Conservation (phyloP, 1,284 basidiomycete species). For the Thelephora terrestris region DNA sequence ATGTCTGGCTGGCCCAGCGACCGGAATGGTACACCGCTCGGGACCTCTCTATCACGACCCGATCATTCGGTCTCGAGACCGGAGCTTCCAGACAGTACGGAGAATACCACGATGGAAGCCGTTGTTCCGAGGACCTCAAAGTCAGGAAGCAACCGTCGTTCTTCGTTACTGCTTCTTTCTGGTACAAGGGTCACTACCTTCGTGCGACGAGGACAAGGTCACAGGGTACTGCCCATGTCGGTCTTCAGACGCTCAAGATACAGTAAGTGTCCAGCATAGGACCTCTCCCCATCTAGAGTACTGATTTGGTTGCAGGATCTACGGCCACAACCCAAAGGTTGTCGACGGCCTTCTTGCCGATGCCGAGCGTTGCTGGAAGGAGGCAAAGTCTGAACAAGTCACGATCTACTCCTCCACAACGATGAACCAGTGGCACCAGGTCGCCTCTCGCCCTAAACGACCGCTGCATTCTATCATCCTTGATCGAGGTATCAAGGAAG, state of each 20-base stretch:
- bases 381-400: slow-evolving; percentile 42
- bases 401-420: slow-evolving; percentile 43
- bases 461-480: slow-evolving; percentile 55
- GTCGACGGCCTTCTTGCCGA: slow-evolving; percentile 44
- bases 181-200: slow-evolving; percentile 24
- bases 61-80: slow-evolving; percentile 14
- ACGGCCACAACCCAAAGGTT: slow-evolving; percentile 35
- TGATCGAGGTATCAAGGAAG: slow-evolving; percentile 53
- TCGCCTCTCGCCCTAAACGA: slow-evolving; percentile 52
- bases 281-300: background rate
- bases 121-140: slow-evolving; percentile 12
- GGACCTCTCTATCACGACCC: slow-evolving; percentile 22
- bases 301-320: slow-evolving; percentile 30
- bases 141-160: slow-evolving; percentile 23
- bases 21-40: slow-evolving; percentile 23
- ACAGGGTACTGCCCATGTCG: slow-evolving; percentile 14
- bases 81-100: background rate
- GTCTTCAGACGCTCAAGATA: slow-evolving; percentile 16
- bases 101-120: slow-evolving; percentile 6
- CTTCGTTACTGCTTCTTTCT: slow-evolving; percentile 19
- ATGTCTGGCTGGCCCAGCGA: slow-evolving; percentile 25
- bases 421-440: slow-evolving; percentile 39
- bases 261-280: slow-evolving; percentile 13
- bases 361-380: slow-evolving; percentile 42
- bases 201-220: slow-evolving; percentile 16